Percentiles rank a stretch among this genome's conserved stretches.
Evolutionary conservation across 306 rosid species (phyloP).

Genomic region (Glycine latifolia): DNA sequence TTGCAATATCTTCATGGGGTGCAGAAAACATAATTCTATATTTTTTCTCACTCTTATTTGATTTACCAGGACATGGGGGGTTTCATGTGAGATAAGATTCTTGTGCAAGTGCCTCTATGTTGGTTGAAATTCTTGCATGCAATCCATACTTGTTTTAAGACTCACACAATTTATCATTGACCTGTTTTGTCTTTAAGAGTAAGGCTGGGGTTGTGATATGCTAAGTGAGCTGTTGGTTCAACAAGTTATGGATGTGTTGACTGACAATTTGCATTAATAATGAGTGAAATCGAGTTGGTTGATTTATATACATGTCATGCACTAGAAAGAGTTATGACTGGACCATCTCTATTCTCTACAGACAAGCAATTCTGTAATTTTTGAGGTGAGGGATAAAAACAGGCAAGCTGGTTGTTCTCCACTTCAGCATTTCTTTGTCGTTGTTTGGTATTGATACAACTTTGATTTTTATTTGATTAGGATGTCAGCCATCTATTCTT

Average conservation of each 20-base stretch:
- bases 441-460: constrained; percentile 22
- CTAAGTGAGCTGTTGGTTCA: constrained; percentile 18
- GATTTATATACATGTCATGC: constrained; percentile 27
- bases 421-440: neutral
- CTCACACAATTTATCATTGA: constrained; percentile 28
- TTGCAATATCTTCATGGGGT: constrained; percentile 1
- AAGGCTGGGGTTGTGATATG: constrained; percentile 19
- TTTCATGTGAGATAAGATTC: constrained; percentile 33
- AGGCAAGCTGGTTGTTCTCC: neutral
- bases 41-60: constrained; percentile 2
- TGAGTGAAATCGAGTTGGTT: neutral
- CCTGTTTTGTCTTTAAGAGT: constrained; percentile 4
- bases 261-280: neutral
- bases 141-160: constrained; percentile 3
- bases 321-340: neutral
- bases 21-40: neutral
- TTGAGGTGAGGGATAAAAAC: neutral
- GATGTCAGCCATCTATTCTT: constrained; percentile 11
- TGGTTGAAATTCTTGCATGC: constrained; percentile 26
- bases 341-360: neutral
- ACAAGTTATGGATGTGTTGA: constrained; percentile 11
- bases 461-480: neutral
- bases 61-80: neutral
- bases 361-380: neutral
- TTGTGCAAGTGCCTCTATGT: constrained; percentile 20